Percentiles rank a stretch among this genome's conserved stretches.
Evolutionary conservation across 176 grass and related monocot species (phyloP).

Genomic region (Oryza meridionalis): DNA sequence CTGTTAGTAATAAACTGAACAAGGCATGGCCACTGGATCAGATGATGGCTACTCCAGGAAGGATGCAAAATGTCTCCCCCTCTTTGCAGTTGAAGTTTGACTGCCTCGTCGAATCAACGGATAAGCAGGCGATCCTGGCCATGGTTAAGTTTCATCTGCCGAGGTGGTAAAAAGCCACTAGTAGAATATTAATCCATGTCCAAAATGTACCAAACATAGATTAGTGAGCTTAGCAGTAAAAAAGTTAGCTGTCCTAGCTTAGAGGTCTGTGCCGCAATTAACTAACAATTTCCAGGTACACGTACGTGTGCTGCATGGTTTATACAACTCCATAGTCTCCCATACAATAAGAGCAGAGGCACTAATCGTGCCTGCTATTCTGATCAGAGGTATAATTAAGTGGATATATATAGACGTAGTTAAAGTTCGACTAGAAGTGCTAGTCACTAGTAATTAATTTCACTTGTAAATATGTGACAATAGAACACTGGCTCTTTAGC

Average conservation of each 20-base stretch:
- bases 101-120: slow-evolving; percentile 12
- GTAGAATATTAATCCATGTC: not conserved
- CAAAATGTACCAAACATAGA: slow-evolving; percentile 4
- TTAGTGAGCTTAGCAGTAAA: not conserved
- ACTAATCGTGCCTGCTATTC: slow-evolving; percentile 25
- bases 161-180: slow-evolving; percentile 6
- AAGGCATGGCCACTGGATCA: not conserved
- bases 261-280: not conserved
- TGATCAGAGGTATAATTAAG: not conserved
- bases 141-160: not conserved
- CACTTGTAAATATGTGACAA: not conserved
- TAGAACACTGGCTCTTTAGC: not conserved
- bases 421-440: not conserved
- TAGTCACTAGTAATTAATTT: not conserved
- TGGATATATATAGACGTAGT: not conserved
- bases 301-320: slow-evolving; percentile 38
- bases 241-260: slow-evolving; percentile 25
- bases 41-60: not conserved
- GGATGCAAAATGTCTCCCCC: not conserved
- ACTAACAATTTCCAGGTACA: slow-evolving; percentile 33
- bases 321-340: not conserved
- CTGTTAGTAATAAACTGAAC: slow-evolving; percentile 6
- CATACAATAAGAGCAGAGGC: not conserved
- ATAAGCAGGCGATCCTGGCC: not conserved
- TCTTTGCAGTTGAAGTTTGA: slow-evolving; percentile 31